Percentiles rank a stretch among this genome's conserved stretches.
Conservation (phyloP, 108 stramenopile species). For the Cyclotella choctawhatcheeana region DNA sequence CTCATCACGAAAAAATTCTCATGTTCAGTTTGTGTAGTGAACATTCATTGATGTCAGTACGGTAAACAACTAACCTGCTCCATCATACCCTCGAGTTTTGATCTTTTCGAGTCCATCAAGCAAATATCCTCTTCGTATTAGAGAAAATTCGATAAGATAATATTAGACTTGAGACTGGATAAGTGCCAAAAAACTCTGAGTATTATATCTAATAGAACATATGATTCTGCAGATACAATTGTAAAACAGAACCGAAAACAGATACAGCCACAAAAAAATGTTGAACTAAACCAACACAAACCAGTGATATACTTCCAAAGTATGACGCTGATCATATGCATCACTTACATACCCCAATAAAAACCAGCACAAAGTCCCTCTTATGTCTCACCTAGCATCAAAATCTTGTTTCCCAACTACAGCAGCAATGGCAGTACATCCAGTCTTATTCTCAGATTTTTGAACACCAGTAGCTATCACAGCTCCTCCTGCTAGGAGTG, state of each 20-base stretch:
- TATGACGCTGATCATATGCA: neutral
- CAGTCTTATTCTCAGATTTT: slow-evolving; percentile 25
- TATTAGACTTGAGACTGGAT: too few species aligned
- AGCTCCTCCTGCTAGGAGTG: slow-evolving; percentile 4
- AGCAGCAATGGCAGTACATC: slow-evolving; percentile 54
- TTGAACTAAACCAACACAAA: too few species aligned
- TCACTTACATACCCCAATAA: neutral
- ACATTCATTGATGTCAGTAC: too few species aligned
- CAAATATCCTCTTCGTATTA: slow-evolving; percentile 47
- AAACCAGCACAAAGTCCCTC: neutral
- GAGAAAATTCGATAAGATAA: neutral
- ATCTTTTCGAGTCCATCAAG: slow-evolving; percentile 83
- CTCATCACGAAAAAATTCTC: too few species aligned
- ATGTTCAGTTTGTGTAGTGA: too few species aligned
- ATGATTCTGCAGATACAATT: too few species aligned
- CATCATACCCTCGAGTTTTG: slow-evolving; percentile 90
- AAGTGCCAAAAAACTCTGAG: too few species aligned
- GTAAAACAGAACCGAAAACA: too few species aligned
- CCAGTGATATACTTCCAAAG: too few species aligned
- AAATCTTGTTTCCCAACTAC: slow-evolving; percentile 54
- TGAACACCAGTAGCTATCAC: neutral
- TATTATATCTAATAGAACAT: too few species aligned
- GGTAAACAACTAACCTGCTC: too few species aligned
- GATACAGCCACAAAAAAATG: too few species aligned
- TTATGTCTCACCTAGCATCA: slow-evolving; percentile 54